These are phyloP conservation scores for Cyclostephanos invisitatus DNA, from an alignment of 108 stramenopile genomes.

Conservation along the genomic window DNA sequence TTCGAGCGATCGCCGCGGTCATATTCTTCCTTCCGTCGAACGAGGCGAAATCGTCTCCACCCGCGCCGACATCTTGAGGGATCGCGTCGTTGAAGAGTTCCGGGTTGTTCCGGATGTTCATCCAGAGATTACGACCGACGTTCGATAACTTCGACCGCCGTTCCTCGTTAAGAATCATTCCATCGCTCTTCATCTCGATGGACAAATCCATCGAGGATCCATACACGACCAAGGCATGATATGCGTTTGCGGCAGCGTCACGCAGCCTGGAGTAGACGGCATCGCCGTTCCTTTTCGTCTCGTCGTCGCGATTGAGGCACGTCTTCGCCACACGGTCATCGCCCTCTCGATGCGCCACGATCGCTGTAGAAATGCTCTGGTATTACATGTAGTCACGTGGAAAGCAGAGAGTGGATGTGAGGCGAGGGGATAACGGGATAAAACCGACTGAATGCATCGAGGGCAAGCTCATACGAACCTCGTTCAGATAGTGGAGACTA, in stretches of 20 bases:
- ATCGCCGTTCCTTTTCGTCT: conserved; percentile 15
- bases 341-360: not conserved
- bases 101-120: conserved; percentile 41
- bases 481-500: conserved; percentile 1
- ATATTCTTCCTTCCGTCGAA: conserved; percentile 31
- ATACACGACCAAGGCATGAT: conserved; percentile 31
- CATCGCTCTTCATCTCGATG: not conserved
- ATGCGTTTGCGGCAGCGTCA: conserved; percentile 19
- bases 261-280: conserved; percentile 26
- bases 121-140: conserved; percentile 45
- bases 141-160: conserved; percentile 18
- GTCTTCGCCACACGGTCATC: not conserved
- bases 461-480: conserved; percentile 4
- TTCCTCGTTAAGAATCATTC: conserved; percentile 5
- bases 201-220: conserved; percentile 36
- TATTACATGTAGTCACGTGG: not conserved
- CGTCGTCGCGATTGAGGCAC: conserved; percentile 4
- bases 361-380: conserved; percentile 11
- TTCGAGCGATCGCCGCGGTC: conserved; percentile 26
- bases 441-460: not conserved
- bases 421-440: not conserved
- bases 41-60: conserved; percentile 12
- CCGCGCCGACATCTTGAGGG: conserved; percentile 1
- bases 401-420: not conserved
- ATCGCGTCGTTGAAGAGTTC: conserved; percentile 33